Base-by-base conservation (phyloP, 805 yeast genomes). In the Scheffersomyces amazonensis region DNA sequence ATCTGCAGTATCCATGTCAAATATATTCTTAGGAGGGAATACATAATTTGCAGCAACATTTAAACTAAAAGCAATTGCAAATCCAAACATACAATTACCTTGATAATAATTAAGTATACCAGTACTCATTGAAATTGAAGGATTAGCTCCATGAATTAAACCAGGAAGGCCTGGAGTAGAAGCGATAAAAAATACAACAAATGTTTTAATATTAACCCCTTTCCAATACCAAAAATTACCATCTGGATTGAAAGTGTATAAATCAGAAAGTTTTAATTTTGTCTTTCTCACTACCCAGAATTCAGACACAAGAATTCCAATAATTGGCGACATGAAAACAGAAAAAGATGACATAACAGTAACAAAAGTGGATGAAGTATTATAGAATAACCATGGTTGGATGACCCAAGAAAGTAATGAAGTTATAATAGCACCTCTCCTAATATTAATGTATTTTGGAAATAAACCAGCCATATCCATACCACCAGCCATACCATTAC, bases 401-500 rank as follows among this genome's bases (percentile, higher is more conserved):
- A 49, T 53, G 23, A 44, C 47, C 55, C 55, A 50, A 29, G 53
- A 48, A 13, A 51, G 35, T 5, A 50, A 16, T 8, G 52, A 51
- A 12, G 54, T 49, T 10, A 52, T 27, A 3, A 52, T 25, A 21
- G 76, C 71, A 16, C 81, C 82, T 31, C 78, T 54, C 31, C 59
- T 58, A 34, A 73, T 69, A 44, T 66, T 66, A 43, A 73, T 50
- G 42, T 61, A 69, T 39, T 59, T 56, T 13, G 78, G 78, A 34
- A 64, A 58, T 42, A 75, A 46, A 34, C 71, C 78, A 18, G 76
- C 68, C 45, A 76, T 47, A 43, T 75, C 80, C 61, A 73, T 76
- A 13, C 77, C 78, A 10, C 75, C 75, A 67, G 56, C 62, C 84
- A 80, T 54, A 83, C 87, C 51, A 41, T 49, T 49, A n/a, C 45